phyloP scores from a whole-genome alignment of 2,329 filamentous ascomycete genomes.

The Arachnomyces sp. region DNA sequence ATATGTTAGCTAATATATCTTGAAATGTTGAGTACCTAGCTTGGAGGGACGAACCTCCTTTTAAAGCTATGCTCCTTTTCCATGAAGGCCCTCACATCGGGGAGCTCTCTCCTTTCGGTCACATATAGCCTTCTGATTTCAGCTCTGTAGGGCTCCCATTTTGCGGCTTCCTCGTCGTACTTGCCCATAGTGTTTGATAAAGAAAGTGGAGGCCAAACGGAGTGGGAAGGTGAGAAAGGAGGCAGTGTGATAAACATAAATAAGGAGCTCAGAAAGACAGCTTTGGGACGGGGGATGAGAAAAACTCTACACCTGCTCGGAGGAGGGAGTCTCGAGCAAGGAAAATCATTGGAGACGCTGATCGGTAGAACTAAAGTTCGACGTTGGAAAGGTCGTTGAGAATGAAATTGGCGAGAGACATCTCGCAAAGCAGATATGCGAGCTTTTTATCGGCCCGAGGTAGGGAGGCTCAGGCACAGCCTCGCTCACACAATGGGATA shows the following conservation, averaged over 20 bases:
- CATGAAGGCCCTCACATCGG: neutral
- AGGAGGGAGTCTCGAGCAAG: too few species aligned
- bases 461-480: too few species aligned
- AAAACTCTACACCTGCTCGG: too few species aligned
- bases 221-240: neutral
- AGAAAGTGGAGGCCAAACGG: neutral
- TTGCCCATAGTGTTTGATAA: constrained; percentile 1
- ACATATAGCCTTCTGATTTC: constrained; percentile 2
- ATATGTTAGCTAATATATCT: constrained; percentile 1
- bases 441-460: too few species aligned
- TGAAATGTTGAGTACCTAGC: too few species aligned
- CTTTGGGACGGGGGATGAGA: too few species aligned
- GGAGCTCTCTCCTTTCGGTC: neutral
- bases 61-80: constrained; percentile 1
- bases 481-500: too few species aligned
- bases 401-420: too few species aligned
- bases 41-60: constrained; percentile 1
- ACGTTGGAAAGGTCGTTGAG: too few species aligned
- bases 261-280: neutral
- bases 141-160: constrained; percentile 4
- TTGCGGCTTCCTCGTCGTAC: neutral
- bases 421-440: too few species aligned
- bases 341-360: too few species aligned
- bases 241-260: neutral
- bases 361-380: too few species aligned